Conservation (phyloP, 1,139 yeast species). For the Debaryomyces fabryi region DNA sequence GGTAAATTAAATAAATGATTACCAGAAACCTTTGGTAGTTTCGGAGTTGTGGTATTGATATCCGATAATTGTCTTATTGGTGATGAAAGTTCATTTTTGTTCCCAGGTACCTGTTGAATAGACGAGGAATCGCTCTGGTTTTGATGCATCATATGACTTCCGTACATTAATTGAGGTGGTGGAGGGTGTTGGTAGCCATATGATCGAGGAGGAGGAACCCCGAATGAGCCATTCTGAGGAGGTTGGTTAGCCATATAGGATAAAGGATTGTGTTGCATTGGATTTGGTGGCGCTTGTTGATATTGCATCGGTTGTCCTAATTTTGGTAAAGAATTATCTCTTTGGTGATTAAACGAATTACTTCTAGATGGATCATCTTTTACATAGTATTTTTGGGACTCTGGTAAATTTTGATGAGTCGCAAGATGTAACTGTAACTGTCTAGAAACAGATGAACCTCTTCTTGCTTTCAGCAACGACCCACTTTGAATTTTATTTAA, state of each 20-base stretch:
- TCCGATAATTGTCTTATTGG: slow-evolving; percentile 36
- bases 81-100: slow-evolving; percentile 31
- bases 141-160: slow-evolving; percentile 16
- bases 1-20: slow-evolving; percentile 37
- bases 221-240: slow-evolving; percentile 17
- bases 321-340: slow-evolving; percentile 23
- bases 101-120: slow-evolving; percentile 12
- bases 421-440: slow-evolving; percentile 77
- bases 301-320: slow-evolving; percentile 23
- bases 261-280: slow-evolving; percentile 29
- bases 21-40: slow-evolving; percentile 37
- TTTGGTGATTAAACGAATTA: slow-evolving; percentile 20
- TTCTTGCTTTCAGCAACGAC: slow-evolving; percentile 67
- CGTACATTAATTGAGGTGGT: slow-evolving; percentile 19
- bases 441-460: slow-evolving; percentile 79
- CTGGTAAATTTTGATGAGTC: slow-evolving; percentile 69
- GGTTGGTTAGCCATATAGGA: slow-evolving; percentile 23
- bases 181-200: slow-evolving; percentile 17
- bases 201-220: slow-evolving; percentile 10
- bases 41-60: slow-evolving; percentile 33
- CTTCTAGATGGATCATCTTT: slow-evolving; percentile 20
- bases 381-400: slow-evolving; percentile 35
- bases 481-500: slow-evolving; percentile 78
- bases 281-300: slow-evolving; percentile 19
- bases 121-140: slow-evolving; percentile 11